A percentile compares a stretch with the other conserved stretches of the same genome.
Conservation (phyloP, 2,329 filamentous ascomycete species). For the Cladosporium velox region DNA sequence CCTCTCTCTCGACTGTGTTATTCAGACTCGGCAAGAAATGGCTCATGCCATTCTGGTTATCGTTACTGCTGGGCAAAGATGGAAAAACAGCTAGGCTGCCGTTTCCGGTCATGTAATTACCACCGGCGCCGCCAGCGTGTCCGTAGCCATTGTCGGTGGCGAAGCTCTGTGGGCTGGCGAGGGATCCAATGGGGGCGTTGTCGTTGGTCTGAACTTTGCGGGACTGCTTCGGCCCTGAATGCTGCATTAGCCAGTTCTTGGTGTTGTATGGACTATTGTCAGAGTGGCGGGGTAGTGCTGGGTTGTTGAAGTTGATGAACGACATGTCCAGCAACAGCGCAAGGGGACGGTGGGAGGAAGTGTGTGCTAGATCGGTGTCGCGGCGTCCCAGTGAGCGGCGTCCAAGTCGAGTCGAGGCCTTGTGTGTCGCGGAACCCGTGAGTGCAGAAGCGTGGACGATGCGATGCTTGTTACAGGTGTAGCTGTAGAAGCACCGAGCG, state of each 20-base stretch:
- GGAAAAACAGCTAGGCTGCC: neutral
- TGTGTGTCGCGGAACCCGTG: neutral
- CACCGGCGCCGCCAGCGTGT: neutral
- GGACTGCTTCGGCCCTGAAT: constrained; percentile 34
- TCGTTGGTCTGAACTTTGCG: constrained; percentile 27
- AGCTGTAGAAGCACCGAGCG: neutral
- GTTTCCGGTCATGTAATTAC: neutral
- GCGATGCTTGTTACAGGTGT: neutral
- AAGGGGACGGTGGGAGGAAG: neutral
- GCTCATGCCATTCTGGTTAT: constrained; percentile 48
- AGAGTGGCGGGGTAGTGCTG: neutral
- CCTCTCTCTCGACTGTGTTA: constrained; percentile 68
- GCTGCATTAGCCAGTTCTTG: constrained; percentile 6
- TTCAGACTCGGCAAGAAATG: constrained; percentile 75
- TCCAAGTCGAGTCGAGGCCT: neutral
- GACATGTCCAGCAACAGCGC: constrained; percentile 3
- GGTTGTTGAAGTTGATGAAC: constrained; percentile 1
- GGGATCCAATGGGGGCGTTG: neutral
- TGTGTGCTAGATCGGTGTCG: neutral
- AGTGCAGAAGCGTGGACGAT: neutral
- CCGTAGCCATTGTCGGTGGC: neutral
- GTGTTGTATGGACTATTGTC: constrained; percentile 10
- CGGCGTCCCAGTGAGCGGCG: neutral
- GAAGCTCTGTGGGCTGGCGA: neutral
- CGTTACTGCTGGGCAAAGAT: constrained; percentile 25